These are phyloP conservation scores for Trichoderma atrobrunneum DNA, from an alignment of 2,329 filamentous ascomycete species.

Conservation along the genomic window DNA sequence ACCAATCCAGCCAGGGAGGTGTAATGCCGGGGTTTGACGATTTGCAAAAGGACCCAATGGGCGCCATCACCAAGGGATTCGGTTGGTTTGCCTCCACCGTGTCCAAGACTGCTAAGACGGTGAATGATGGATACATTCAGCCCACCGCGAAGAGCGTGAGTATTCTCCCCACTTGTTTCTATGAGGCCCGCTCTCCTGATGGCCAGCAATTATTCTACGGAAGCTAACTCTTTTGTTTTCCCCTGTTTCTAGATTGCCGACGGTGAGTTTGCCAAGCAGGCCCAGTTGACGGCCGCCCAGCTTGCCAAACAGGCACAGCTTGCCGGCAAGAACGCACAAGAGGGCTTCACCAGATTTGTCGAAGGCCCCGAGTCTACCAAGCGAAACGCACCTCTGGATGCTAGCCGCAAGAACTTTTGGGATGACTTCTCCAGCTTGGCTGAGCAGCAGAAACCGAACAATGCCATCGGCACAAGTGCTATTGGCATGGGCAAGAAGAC, in stretches of 20 bases:
- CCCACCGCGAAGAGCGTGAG: slow-evolving; percentile 64
- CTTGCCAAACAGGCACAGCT: slow-evolving; percentile 64
- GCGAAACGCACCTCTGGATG: slow-evolving; percentile 47
- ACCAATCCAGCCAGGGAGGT: slow-evolving; percentile 41
- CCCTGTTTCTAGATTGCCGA: slow-evolving; percentile 63
- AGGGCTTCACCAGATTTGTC: slow-evolving; percentile 81
- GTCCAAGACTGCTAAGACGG: slow-evolving; percentile 82
- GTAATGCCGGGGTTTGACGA: slow-evolving; percentile 73
- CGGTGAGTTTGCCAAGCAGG: slow-evolving; percentile 70
- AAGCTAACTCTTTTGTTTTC: slow-evolving; percentile 24
- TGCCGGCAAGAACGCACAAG: slow-evolving; percentile 72
- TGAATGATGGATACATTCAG: slow-evolving; percentile 89
- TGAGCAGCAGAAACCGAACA: slow-evolving; percentile 50
- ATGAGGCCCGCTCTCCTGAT: too few relatives aligned
- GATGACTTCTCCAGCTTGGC: slow-evolving; percentile 78
- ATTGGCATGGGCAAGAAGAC: slow-evolving; percentile 53
- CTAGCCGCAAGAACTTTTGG: slow-evolving; percentile 83
- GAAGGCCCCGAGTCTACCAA: slow-evolving; percentile 60
- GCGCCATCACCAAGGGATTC: slow-evolving; percentile 84
- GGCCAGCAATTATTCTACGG: background rate
- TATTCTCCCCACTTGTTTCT: background rate
- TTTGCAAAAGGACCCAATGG: slow-evolving; percentile 86
- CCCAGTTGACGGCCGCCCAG: slow-evolving; percentile 60
- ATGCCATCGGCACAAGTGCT: slow-evolving; percentile 57
- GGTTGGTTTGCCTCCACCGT: slow-evolving; percentile 91